Evolutionary conservation across 441 rosid genomes (phyloP).

Genomic region (California macrophylla): DNA sequence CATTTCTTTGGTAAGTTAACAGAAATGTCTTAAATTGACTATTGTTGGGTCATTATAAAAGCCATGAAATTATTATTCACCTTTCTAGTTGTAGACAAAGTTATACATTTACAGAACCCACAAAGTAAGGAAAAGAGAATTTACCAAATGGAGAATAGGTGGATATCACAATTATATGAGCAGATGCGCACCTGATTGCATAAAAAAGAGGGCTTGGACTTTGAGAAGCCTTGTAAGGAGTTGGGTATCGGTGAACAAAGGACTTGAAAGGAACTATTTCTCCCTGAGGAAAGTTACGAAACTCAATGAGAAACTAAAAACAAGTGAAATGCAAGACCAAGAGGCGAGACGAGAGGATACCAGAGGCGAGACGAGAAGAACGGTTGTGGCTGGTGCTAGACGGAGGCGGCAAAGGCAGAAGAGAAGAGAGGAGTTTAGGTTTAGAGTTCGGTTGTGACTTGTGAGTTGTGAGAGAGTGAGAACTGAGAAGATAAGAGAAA

Average conservation of each 20-base stretch:
- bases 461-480: too few relatives aligned
- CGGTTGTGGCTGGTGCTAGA: too few relatives aligned
- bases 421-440: too few relatives aligned
- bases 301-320: not conserved
- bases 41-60: not conserved
- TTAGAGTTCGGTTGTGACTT: too few relatives aligned
- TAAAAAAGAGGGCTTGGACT: conserved; percentile 61
- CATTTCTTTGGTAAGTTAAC: not conserved
- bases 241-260: conserved; percentile 49
- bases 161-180: conserved; percentile 61
- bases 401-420: too few relatives aligned
- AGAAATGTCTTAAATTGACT: not conserved
- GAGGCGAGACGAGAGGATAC: too few relatives aligned
- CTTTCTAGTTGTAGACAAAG: not conserved
- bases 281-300: conserved; percentile 30
- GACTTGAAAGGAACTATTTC: conserved; percentile 52
- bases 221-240: conserved; percentile 53
- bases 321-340: not conserved
- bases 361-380: too few relatives aligned
- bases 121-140: conserved; percentile 11
- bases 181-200: conserved; percentile 60
- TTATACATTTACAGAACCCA: not conserved
- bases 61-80: not conserved
- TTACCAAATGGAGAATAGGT: conserved; percentile 76
- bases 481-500: too few relatives aligned